phyloP scores from a whole-genome alignment of 75 land plant species.

The Cryptomeria japonica region DNA sequence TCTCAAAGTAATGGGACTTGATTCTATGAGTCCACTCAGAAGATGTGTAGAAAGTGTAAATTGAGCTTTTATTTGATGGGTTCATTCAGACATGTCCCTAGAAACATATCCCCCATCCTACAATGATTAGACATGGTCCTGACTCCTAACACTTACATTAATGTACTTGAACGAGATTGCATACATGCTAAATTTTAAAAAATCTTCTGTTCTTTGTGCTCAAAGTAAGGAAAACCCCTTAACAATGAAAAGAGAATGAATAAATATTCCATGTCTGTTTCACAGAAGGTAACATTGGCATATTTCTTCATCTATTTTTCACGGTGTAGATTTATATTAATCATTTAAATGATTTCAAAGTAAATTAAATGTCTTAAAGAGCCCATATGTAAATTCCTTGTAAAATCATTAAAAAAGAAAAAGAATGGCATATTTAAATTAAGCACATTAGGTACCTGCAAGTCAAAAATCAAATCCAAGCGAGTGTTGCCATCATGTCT shows the following conservation, averaged over 20 bases:
- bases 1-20: not conserved
- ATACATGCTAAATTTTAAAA: not conserved
- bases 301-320: not conserved
- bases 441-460: slow-evolving; percentile 48
- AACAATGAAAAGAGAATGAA: not conserved
- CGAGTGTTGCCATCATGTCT: not conserved
- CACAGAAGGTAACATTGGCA: not conserved
- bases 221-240: not conserved
- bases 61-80: not conserved
- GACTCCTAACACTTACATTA: not conserved
- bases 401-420: not conserved
- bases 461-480: slow-evolving; percentile 42
- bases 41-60: not conserved
- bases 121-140: not conserved
- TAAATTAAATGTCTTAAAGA: not conserved
- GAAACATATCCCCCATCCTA: not conserved
- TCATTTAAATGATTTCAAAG: too few relatives aligned
- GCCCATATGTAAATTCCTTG: not conserved
- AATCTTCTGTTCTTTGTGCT: not conserved
- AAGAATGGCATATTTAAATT: not conserved
- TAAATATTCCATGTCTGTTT: not conserved
- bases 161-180: not conserved
- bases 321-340: too few relatives aligned
- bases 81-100: not conserved
- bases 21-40: not conserved